Conservation (phyloP, 2,329 filamentous ascomycete species). For the Trichoderma aggressivum region DNA sequence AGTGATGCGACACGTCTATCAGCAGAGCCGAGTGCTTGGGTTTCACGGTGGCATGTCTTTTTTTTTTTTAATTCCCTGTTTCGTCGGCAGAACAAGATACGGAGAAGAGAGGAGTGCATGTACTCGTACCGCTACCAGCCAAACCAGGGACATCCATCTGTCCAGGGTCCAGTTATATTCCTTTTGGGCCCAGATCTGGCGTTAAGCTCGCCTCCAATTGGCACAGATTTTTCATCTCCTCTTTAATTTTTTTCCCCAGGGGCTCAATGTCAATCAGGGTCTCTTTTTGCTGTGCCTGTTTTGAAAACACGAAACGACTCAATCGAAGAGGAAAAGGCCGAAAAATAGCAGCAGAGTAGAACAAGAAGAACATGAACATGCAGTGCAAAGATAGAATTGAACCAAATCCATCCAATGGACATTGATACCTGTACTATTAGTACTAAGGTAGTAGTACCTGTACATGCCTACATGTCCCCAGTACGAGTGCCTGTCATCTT, state of each 20-base stretch:
- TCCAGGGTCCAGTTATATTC: slow-evolving; percentile 12
- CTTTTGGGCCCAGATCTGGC: slow-evolving; percentile 9
- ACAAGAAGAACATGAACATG: background rate
- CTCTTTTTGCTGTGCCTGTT: background rate
- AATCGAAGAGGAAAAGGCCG: background rate
- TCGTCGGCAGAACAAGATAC: background rate
- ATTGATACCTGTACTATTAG: no score
- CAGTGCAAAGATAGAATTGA: background rate
- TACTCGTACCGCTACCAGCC: background rate
- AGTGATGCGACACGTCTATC: background rate
- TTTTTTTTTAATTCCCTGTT: background rate
- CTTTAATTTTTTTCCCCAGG: background rate
- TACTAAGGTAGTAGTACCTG: background rate
- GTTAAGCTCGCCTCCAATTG: slow-evolving; percentile 11
- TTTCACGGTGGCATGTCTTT: background rate
- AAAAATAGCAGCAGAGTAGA: rapidly evolving
- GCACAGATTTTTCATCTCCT: background rate
- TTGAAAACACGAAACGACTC: background rate
- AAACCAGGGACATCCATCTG: background rate
- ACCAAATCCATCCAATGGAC: background rate
- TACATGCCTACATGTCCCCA: no score
- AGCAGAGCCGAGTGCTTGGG: background rate
- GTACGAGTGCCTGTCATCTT: background rate
- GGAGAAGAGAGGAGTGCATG: background rate
- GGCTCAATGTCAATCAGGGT: background rate